phyloP scores from a whole-genome alignment of 2,329 filamentous ascomycete genomes.

The Lojkania enalia region DNA sequence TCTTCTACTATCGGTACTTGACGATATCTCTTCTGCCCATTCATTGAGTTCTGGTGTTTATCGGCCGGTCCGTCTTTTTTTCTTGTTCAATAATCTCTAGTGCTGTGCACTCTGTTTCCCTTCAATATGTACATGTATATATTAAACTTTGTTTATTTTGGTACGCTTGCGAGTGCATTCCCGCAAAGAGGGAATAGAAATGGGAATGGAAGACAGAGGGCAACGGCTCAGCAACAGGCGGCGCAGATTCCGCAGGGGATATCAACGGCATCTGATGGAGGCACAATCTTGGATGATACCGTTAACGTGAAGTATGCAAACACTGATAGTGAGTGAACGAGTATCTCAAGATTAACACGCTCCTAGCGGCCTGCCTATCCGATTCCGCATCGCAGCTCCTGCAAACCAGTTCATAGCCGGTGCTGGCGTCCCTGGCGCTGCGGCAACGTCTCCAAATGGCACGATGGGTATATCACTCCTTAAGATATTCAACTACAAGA shows the following conservation, averaged over 20 bases:
- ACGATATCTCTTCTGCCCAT: too few species aligned
- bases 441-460: conserved; percentile 37
- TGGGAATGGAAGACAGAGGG: conserved; percentile 16
- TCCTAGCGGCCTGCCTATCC: conserved; percentile 55
- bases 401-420: conserved; percentile 57
- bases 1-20: too few species aligned
- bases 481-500: conserved; percentile 1
- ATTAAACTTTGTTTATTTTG: conserved; percentile 21
- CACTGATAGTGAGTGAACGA: neutral
- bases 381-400: conserved; percentile 60
- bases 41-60: conserved; percentile 7
- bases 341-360: neutral
- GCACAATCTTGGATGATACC: conserved; percentile 59
- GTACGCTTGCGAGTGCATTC: conserved; percentile 23
- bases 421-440: conserved; percentile 55
- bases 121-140: conserved; percentile 30
- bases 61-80: conserved; percentile 33
- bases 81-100: conserved; percentile 22
- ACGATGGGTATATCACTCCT: conserved; percentile 35
- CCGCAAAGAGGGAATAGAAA: conserved; percentile 27
- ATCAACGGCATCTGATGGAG: conserved; percentile 56
- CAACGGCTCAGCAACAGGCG: conserved; percentile 40
- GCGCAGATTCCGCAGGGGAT: conserved; percentile 41
- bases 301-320: conserved; percentile 56
- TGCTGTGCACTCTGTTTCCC: conserved; percentile 15